Evolutionary conservation across 2,329 filamentous ascomycete species (phyloP).

Genomic region (Thielaviopsis euricoi): DNA sequence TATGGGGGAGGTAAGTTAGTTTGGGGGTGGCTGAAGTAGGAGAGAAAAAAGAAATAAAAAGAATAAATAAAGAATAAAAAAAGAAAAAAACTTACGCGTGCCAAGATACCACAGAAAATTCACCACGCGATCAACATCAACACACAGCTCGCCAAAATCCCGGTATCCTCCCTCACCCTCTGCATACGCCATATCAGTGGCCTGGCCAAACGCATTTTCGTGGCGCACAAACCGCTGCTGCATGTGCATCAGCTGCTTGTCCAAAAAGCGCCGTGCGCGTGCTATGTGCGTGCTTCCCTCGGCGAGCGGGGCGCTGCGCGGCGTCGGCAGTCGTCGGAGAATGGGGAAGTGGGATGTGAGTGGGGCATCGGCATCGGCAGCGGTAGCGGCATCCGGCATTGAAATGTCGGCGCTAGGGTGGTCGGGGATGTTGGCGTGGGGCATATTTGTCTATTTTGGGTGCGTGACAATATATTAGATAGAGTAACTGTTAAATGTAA

Average conservation of each 20-base stretch:
- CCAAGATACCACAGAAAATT: constrained; percentile 77
- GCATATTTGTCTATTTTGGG: too few relatives aligned
- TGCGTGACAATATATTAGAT: too few relatives aligned
- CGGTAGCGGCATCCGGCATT: background rate
- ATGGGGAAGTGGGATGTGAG: background rate
- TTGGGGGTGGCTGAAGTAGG: too few relatives aligned
- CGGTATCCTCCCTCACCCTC: constrained; percentile 37
- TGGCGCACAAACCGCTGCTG: constrained; percentile 3
- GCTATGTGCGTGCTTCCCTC: background rate
- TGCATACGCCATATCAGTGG: constrained; percentile 20
- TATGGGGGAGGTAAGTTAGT: background rate
- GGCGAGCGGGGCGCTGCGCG: background rate
- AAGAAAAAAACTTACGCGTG: constrained; percentile 45
- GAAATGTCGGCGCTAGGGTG: background rate
- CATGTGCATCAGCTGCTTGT: constrained; percentile 1
- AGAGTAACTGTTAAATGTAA: too few relatives aligned
- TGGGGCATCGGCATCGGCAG: background rate
- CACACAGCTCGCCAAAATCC: constrained; percentile 52
- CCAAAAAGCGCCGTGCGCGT: constrained; percentile 1
- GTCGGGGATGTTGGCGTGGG: too few relatives aligned
- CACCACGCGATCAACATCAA: constrained; percentile 56
- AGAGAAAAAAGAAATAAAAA: too few relatives aligned
- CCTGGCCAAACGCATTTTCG: background rate
- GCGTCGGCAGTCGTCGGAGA: background rate
- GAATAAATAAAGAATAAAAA: background rate